phyloP scores from a whole-genome alignment of 2,329 filamentous ascomycete genomes.

The Sporothrix globosa region DNA sequence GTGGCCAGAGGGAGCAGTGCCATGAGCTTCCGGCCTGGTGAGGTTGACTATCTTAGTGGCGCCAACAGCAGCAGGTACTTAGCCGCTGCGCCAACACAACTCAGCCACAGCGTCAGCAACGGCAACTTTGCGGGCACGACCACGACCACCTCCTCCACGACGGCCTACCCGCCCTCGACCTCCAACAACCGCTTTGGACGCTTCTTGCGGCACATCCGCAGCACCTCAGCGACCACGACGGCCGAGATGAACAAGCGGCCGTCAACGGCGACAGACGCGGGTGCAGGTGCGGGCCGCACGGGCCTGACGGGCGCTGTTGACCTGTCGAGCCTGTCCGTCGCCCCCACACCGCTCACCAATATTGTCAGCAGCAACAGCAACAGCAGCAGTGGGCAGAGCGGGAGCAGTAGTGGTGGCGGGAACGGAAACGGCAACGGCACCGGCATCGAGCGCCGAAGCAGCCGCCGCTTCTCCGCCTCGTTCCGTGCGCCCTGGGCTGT shows the following conservation, averaged over 20 bases:
- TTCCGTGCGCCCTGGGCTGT: constrained; percentile 41
- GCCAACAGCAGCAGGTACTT: background rate
- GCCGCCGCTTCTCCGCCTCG: constrained; percentile 41
- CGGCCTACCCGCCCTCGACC: background rate
- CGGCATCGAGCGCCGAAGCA: constrained; percentile 13
- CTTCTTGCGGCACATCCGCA: constrained; percentile 33
- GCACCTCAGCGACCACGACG: constrained; percentile 9
- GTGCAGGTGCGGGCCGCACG: background rate
- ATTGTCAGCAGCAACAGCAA: constrained; percentile 13
- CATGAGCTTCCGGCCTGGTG: constrained; percentile 9
- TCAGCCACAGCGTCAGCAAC: constrained; percentile 14
- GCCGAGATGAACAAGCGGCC: constrained; percentile 17
- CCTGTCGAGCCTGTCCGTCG: background rate
- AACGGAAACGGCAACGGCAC: no score
- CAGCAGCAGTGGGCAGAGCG: background rate
- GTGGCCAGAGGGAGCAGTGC: constrained; percentile 29
- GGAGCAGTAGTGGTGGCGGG: background rate
- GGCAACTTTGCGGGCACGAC: background rate
- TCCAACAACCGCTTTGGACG: constrained; percentile 27
- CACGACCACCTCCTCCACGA: background rate
- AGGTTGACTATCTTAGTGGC: background rate
- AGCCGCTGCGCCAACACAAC: background rate
- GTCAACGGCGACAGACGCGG: constrained; percentile 14
- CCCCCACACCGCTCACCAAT: constrained; percentile 30
- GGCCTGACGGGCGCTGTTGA: background rate